These are phyloP conservation scores for Phytopythium aichiense DNA, from an alignment of 352 stramenopile genomes.

Conservation along the genomic window DNA sequence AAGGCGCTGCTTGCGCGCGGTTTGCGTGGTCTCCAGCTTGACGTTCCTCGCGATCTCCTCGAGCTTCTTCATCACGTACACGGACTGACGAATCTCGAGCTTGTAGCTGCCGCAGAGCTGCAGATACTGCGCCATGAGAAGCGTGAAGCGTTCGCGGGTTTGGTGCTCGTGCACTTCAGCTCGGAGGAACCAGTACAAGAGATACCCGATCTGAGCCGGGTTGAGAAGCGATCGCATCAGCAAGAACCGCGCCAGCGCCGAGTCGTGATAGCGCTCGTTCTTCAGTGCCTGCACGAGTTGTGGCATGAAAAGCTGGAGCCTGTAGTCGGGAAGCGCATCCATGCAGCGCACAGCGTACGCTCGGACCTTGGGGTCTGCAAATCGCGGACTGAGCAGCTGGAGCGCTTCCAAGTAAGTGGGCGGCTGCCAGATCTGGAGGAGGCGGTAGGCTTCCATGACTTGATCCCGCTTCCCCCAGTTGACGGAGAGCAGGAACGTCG, in stretches of 20 bases:
- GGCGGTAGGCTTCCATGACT: constrained; percentile 75
- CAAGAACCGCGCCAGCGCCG: constrained; percentile 69
- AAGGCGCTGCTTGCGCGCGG: constrained; percentile 45
- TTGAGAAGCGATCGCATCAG: constrained; percentile 74
- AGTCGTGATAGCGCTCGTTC: constrained; percentile 84
- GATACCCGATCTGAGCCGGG: constrained; percentile 74
- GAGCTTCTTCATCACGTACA: constrained; percentile 91
- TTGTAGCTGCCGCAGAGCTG: constrained; percentile 87
- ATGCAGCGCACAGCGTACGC: constrained; percentile 90
- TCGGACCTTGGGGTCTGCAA: constrained; percentile 90
- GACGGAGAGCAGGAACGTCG: constrained; percentile 82
- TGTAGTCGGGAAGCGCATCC: constrained; percentile 79
- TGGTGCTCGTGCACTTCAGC: constrained; percentile 64
- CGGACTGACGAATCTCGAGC: constrained; percentile 86
- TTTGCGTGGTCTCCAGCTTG: constrained; percentile 42
- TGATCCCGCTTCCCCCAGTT: constrained; percentile 77
- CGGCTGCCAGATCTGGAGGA: constrained; percentile 74
- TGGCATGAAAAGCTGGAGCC: constrained; percentile 82
- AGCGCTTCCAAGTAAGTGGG: constrained; percentile 83
- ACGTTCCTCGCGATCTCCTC: constrained; percentile 68
- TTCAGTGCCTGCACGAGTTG: constrained; percentile 86
- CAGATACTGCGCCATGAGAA: constrained; percentile 79
- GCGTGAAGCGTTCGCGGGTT: constrained; percentile 57
- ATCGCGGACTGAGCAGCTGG: constrained; percentile 81
- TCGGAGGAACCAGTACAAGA: constrained; percentile 80